Evolutionary conservation across 495 filamentous ascomycete genomes (phyloP), one percentile per base, ranked within the genome.

Genomic region (Neurospora tetraspora): DNA sequence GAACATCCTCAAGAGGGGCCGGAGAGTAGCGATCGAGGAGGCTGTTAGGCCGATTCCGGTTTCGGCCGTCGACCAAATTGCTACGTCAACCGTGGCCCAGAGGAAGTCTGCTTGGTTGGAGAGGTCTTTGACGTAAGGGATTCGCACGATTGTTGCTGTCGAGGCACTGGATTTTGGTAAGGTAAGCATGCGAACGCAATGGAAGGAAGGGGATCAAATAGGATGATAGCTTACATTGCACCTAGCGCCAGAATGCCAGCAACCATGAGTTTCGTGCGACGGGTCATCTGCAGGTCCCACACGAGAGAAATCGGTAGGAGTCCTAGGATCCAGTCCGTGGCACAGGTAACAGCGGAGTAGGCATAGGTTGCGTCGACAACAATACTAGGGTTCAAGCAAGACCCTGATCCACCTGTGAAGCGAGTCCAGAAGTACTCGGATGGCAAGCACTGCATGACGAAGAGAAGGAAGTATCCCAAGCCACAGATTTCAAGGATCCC

Each of bases 361-460:
- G 78, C 43, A 70, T 81, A 79, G 12, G 72, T 42, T 11, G 77
- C 71, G 27, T 76, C 76, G 69, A 77, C 70, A 10, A 78, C 27
- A 36, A 81, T 61, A 0, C 23, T 2, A 27, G 40, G 68, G 12
- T 76, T 40, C 31, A 82, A 71, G 76, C 82, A 83, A 4, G 27
- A 70, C n/a, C 78, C 81, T 0, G 12, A 5, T 5, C 27, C 69
- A 10, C 69, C 43, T 14, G 34, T 42, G 23, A 68, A 70, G 18
- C 75, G 71, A 38, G 78, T 73, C 84, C 83, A 86, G 74, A 82
- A 84, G 72, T 75, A 78, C 14, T 73, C 69, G 23, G 81, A 73
- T 10, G 82, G 83, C 53, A 75, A 31, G 74, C 86, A 88, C 71
- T 87, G 84, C 39, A 87, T 78, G 53, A 83, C 47, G 73, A 81